A percentile compares a stretch with the other conserved stretches of the same genome.
Evolutionary conservation across 306 rosid species (phyloP).

Genomic region (Cicer bijugum): DNA sequence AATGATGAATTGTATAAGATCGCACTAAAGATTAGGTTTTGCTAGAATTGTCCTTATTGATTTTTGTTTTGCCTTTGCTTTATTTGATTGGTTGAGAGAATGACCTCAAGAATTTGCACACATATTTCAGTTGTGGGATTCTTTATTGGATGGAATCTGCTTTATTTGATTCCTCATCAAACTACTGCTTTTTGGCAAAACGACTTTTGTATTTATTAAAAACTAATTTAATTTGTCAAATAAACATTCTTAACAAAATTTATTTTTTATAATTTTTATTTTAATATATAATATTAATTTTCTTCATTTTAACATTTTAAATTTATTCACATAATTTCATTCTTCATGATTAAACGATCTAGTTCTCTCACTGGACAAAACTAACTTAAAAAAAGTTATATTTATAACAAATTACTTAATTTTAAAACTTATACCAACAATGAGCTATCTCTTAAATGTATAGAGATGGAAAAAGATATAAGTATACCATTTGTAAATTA

Average conservation of each 20-base stretch:
- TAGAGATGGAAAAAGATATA: no score
- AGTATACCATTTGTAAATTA: no score
- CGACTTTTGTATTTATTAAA: slow-evolving; percentile 1
- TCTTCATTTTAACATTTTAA: no score
- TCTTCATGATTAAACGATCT: no score
- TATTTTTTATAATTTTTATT: no score
- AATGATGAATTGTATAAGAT: slow-evolving; percentile 32
- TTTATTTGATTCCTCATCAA: slow-evolving; percentile 19
- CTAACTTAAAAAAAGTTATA: no score
- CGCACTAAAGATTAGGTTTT: slow-evolving; percentile 9
- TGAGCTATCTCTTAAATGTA: no score
- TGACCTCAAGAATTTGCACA: not conserved
- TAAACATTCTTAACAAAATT: not conserved
- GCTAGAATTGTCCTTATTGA: slow-evolving; percentile 6
- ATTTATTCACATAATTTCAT: no score
- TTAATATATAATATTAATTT: no score
- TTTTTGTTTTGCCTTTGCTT: not conserved
- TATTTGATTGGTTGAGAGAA: not conserved
- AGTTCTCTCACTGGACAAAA: no score
- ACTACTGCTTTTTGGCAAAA: not conserved
- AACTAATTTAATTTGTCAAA: not conserved
- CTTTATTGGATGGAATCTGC: slow-evolving; percentile 38
- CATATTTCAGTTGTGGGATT: slow-evolving; percentile 21
- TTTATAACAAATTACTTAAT: no score
- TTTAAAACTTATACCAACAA: no score